A percentile compares a stretch with the other conserved stretches of the same genome.
phyloP scores from a whole-genome alignment of 345 rosid species.

The Noccaea caerulescens region DNA sequence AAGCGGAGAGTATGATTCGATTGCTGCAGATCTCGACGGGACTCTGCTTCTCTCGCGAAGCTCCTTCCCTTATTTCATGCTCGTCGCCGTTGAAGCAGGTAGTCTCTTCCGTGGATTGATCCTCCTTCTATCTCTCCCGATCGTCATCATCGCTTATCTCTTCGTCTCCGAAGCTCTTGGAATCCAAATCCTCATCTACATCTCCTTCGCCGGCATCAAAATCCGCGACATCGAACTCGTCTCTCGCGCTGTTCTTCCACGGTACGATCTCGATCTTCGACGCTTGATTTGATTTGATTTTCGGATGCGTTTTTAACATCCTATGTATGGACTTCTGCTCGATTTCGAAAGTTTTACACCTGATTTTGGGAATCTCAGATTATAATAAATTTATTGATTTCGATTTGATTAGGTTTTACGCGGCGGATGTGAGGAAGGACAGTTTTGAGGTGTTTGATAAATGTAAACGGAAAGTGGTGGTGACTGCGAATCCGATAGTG shows the following conservation, averaged over 20 bases:
- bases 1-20: conserved; percentile 55
- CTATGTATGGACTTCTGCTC: no score
- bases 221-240: conserved; percentile 92
- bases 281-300: no score
- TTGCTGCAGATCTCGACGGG: conserved; percentile 97
- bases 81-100: conserved; percentile 92
- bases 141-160: conserved; percentile 73
- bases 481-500: conserved; percentile 90
- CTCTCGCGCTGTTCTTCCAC: conserved; percentile 90
- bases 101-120: conserved; percentile 81
- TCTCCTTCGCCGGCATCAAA: conserved; percentile 85
- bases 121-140: conserved; percentile 78
- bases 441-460: conserved; percentile 81
- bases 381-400: no score
- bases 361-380: not conserved
- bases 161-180: conserved; percentile 88
- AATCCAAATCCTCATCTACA: conserved; percentile 89
- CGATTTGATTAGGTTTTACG: conserved; percentile 67
- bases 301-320: no score
- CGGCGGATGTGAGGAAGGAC: conserved; percentile 87
- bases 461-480: conserved; percentile 91
- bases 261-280: conserved; percentile 44
- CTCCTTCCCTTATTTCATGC: conserved; percentile 94
- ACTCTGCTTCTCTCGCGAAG: conserved; percentile 77
- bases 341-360: not conserved